phyloP scores from a whole-genome alignment of 2,329 filamentous ascomycete species.

The Penicillium sp. region DNA sequence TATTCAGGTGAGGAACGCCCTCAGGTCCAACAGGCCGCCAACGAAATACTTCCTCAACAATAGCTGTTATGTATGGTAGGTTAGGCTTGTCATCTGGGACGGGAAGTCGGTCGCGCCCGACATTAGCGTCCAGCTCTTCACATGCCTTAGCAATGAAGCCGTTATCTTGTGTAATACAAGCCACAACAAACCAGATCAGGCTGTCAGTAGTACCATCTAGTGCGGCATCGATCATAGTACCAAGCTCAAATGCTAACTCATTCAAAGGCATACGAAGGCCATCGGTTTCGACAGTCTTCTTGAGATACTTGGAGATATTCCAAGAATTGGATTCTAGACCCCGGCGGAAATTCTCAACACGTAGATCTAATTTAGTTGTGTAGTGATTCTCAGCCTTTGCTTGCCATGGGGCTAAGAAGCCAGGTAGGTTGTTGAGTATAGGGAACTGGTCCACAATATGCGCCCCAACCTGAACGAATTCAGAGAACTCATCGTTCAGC shows the following conservation, averaged over 20 bases:
- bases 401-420: constrained; percentile 50
- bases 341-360: constrained; percentile 11
- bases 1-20: constrained; percentile 27
- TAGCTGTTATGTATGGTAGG: constrained; percentile 30
- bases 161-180: constrained; percentile 10
- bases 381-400: constrained; percentile 16
- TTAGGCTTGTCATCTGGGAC: constrained; percentile 21
- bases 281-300: constrained; percentile 28
- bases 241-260: constrained; percentile 49
- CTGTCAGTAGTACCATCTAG: constrained; percentile 44
- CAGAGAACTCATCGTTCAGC: constrained; percentile 43
- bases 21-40: constrained; percentile 25
- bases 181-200: constrained; percentile 14
- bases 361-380: constrained; percentile 17
- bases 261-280: constrained; percentile 44
- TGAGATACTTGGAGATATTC: background rate
- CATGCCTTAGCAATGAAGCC: constrained; percentile 11
- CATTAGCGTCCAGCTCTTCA: constrained; percentile 18
- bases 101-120: constrained; percentile 32
- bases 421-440: constrained; percentile 45
- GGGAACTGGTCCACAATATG: constrained; percentile 51
- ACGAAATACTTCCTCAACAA: constrained; percentile 31
- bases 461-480: constrained; percentile 46
- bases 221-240: constrained; percentile 50
- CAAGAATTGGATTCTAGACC: background rate